These are phyloP conservation scores for Starmerella cellae DNA, from an alignment of 805 yeast genomes.

Conservation along the genomic window DNA sequence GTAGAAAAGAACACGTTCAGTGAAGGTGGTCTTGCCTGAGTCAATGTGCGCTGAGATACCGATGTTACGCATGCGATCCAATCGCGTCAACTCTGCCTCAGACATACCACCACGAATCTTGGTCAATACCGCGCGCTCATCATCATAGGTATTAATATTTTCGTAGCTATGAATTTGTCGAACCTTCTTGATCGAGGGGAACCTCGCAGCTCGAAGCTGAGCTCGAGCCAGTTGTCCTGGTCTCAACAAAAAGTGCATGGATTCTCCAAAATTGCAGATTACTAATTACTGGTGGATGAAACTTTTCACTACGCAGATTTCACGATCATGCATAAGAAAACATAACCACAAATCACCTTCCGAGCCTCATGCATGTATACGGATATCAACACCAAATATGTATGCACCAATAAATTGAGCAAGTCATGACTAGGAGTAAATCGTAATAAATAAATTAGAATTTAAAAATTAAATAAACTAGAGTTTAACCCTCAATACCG, in stretches of 20 bases:
- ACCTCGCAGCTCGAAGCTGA: neutral
- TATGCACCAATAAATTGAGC: no score
- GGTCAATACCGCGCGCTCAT: slow-evolving; percentile 23
- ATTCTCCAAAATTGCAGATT: neutral
- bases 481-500: no score
- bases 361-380: no score
- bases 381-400: no score
- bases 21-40: slow-evolving; percentile 95
- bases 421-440: no score
- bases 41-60: slow-evolving; percentile 98
- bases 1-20: slow-evolving; percentile 90
- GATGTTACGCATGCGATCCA: slow-evolving; percentile 67
- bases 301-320: neutral
- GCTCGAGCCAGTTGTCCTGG: neutral
- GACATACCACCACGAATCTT: slow-evolving; percentile 24
- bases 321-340: neutral
- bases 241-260: neutral
- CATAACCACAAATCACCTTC: neutral
- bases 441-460: no score
- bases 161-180: slow-evolving; percentile 13
- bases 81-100: slow-evolving; percentile 30
- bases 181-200: neutral
- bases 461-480: no score
- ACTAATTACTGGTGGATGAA: neutral
- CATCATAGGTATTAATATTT: slow-evolving; percentile 21